These are phyloP conservation scores for Wickerhamomyces strasburgensis DNA, from an alignment of 805 yeast species.

Conservation along the genomic window DNA sequence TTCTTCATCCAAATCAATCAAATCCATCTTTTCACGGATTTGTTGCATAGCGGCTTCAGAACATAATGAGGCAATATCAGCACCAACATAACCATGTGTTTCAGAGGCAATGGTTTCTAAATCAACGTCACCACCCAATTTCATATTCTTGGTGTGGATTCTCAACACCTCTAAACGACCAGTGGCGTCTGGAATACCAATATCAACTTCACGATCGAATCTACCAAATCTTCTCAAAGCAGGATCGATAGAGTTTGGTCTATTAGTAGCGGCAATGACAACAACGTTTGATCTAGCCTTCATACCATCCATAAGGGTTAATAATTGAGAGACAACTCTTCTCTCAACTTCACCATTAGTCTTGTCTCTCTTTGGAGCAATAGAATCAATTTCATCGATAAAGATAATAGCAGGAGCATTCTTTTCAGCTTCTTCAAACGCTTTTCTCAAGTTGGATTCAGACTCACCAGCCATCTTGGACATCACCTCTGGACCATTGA, in stretches of 20 bases:
- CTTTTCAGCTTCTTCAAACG: conserved; percentile 98
- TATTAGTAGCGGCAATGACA: conserved; percentile 94
- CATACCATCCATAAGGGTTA: conserved; percentile 99
- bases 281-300: conserved; percentile 98
- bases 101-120: conserved; percentile 93
- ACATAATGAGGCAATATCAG: conserved; percentile 96
- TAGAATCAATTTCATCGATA: conserved; percentile 97
- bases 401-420: conserved; percentile 97
- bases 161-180: conserved; percentile 96
- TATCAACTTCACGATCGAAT: conserved; percentile 85
- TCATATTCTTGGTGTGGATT: conserved; percentile 98
- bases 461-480: conserved; percentile 99
- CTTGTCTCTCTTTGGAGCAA: conserved; percentile 99
- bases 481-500: conserved; percentile 99
- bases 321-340: conserved; percentile 95
- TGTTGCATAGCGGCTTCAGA: conserved; percentile 99
- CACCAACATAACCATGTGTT: conserved; percentile 99
- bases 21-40: conserved; percentile 98
- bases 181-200: conserved; percentile 96
- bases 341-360: conserved; percentile 99
- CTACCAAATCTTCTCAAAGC: conserved; percentile 87
- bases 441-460: conserved; percentile 93
- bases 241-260: conserved; percentile 71
- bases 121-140: conserved; percentile 90
- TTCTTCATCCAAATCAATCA: conserved; percentile 92